Evolutionary conservation across 2,329 filamentous ascomycete species (phyloP), one percentile per base, ranked within the genome.

Genomic region (Clonostachys rosea): DNA sequence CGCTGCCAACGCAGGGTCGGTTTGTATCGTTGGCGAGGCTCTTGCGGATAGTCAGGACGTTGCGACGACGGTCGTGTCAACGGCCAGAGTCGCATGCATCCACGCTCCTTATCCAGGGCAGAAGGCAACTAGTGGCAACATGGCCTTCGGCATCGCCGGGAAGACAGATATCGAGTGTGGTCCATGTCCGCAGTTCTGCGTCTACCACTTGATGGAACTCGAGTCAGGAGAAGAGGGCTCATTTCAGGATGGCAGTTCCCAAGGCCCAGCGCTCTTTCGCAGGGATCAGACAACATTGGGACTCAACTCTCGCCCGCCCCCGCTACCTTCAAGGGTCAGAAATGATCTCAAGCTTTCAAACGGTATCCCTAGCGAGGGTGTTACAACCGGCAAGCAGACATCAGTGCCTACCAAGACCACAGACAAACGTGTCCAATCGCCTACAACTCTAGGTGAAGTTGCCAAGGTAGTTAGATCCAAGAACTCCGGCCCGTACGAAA

Each of bases 81-180:
- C 57, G 3, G 60, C 61, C 0, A 50, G 59, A 34, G 55, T 39
- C 39, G 10, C 36, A n/a, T n/a, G 14, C 14, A 39, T 39, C 10
- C 77, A 81, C 50, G 69, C 61, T 0, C 64, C 70, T 0, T 80
- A 80, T 46, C 59, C 64, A 0, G 68, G 70, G 0, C 76, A 80
- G 53, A 70, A 73, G n/a, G 76, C 75, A 0, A 80, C 74, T 0
- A 64, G 68, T 0, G 78, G 77, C 0, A 79, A 79, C 49, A 70
- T 80, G 40, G 74, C 69, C 0, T 62, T 61, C 6, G 59, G 60
- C 0, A 56, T 63, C 16, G 60, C 58, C 0, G 65, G 60, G 0
- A 43, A 54, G 2, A 55, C 59, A 55, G 59, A 61, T 35, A 47
- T 61, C 30, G 57, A 60, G 13, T 18, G 54, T 6, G 59, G 75